phyloP scores from a whole-genome alignment of 441 rosid species.

The Lepidium campestre region DNA sequence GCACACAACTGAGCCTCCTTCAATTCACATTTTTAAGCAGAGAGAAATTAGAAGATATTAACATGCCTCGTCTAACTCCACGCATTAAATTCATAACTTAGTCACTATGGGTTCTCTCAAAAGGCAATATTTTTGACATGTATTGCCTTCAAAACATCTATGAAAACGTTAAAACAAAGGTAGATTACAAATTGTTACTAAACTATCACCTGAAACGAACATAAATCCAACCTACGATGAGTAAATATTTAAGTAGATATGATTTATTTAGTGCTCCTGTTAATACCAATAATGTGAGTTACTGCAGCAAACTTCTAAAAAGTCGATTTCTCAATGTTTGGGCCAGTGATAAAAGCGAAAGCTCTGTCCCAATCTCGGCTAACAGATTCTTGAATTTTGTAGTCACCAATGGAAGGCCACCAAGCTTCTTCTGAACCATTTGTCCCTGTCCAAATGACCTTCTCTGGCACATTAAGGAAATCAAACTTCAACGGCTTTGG shows the following conservation, averaged over 20 bases:
- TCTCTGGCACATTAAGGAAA: conserved; percentile 45
- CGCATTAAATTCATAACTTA: not conserved
- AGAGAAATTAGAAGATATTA: not conserved
- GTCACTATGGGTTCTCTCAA: not conserved
- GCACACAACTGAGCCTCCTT: not conserved
- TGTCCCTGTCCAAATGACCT: conserved; percentile 50
- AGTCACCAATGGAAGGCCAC: conserved; percentile 44
- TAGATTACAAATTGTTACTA: not conserved
- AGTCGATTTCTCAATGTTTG: not conserved
- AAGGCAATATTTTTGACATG: not conserved
- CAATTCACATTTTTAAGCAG: not conserved
- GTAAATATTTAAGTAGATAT: not conserved
- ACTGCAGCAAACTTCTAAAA: conserved; percentile 11
- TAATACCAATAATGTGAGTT: not conserved
- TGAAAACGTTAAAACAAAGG: not conserved
- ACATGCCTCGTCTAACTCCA: not conserved
- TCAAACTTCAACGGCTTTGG: conserved; percentile 39
- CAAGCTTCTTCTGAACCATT: conserved; percentile 36
- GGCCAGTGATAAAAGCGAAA: conserved; percentile 26
- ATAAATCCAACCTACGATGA: not conserved
- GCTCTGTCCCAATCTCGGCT: conserved; percentile 51
- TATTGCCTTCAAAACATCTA: not conserved
- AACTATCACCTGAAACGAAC: not conserved
- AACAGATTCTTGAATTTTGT: conserved; percentile 38
- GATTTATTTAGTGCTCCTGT: not conserved